A percentile compares a stretch with the other conserved stretches of the same genome.
These are phyloP conservation scores for Globisporangium recalcitrans DNA, from an alignment of 352 stramenopile genomes.

Conservation along the genomic window DNA sequence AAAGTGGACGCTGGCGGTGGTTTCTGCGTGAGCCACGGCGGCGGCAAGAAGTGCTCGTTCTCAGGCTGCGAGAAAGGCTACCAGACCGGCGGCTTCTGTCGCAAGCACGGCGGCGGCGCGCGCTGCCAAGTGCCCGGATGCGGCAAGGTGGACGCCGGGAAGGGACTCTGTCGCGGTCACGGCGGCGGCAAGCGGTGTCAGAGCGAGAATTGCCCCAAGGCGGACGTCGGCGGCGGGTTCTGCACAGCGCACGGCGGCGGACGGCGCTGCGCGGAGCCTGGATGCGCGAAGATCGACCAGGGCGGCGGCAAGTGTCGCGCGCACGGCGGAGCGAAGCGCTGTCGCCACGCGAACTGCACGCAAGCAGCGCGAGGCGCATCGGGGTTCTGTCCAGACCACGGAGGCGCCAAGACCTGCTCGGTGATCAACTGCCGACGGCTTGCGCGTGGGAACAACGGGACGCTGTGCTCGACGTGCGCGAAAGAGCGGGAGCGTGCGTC, in stretches of 20 bases:
- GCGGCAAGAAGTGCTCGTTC: constrained; percentile 77
- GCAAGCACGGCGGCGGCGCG: constrained; percentile 67
- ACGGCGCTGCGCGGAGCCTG: constrained; percentile 54
- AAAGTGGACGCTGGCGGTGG: constrained; percentile 79
- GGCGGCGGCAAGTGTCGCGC: constrained; percentile 74
- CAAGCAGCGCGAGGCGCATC: constrained; percentile 51
- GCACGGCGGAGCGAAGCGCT: constrained; percentile 68
- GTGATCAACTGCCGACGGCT: constrained; percentile 55
- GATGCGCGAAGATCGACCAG: constrained; percentile 80
- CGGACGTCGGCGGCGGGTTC: constrained; percentile 76
- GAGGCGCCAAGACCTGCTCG: constrained; percentile 51
- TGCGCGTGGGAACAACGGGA: constrained; percentile 39
- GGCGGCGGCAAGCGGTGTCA: constrained; percentile 73
- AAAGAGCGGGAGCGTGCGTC: constrained; percentile 8
- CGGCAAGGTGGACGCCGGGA: constrained; percentile 73
- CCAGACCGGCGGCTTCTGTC: constrained; percentile 73
- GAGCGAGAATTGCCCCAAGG: constrained; percentile 46
- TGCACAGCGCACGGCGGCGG: constrained; percentile 79
- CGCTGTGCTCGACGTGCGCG: constrained; percentile 36
- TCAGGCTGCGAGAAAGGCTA: constrained; percentile 70
- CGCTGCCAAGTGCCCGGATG: constrained; percentile 69
- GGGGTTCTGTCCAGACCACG: constrained; percentile 65
- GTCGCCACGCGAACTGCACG: constrained; percentile 39
- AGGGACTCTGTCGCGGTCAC: constrained; percentile 65
- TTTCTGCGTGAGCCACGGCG: constrained; percentile 80